Percentiles rank a stretch among this genome's conserved stretches.
phyloP scores from a whole-genome alignment of 495 filamentous ascomycete species.

The Trichoderma gamsii region DNA sequence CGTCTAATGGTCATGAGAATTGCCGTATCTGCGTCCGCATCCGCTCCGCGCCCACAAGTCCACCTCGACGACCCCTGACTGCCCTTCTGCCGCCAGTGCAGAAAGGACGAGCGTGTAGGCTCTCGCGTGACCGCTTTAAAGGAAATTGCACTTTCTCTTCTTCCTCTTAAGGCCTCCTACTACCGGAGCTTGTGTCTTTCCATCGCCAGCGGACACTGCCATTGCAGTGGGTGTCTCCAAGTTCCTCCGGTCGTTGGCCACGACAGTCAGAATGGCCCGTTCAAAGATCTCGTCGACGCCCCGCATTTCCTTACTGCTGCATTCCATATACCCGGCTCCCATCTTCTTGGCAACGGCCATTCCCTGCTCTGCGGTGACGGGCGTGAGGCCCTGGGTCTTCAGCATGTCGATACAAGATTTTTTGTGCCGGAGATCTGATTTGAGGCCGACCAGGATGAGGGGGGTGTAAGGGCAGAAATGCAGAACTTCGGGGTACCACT shows the following conservation, averaged over 20 bases:
- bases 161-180: conserved; percentile 43
- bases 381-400: conserved; percentile 93
- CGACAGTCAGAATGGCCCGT: conserved; percentile 77
- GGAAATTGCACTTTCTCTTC: conserved; percentile 49
- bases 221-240: conserved; percentile 37
- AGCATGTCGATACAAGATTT: conserved; percentile 95
- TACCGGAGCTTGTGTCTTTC: conserved; percentile 24
- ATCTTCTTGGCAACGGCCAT: conserved; percentile 80
- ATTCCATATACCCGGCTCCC: conserved; percentile 93
- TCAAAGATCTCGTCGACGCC: conserved; percentile 96
- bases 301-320: conserved; percentile 92
- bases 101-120: not conserved
- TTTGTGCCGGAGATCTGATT: conserved; percentile 92
- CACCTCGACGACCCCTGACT: not conserved
- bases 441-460: conserved; percentile 88
- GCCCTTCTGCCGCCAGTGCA: not conserved
- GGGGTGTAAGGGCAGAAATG: conserved; percentile 98
- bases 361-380: conserved; percentile 87
- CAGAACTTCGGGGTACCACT: conserved; percentile 99
- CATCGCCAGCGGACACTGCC: conserved; percentile 21
- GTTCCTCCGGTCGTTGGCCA: conserved; percentile 57
- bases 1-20: conserved; percentile 9
- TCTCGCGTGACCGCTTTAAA: not conserved
- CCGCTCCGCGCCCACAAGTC: not conserved
- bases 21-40: not conserved